Base-by-base conservation (phyloP, 2,329 filamentous ascomycete species). In the Botryotinia calthae region DNA sequence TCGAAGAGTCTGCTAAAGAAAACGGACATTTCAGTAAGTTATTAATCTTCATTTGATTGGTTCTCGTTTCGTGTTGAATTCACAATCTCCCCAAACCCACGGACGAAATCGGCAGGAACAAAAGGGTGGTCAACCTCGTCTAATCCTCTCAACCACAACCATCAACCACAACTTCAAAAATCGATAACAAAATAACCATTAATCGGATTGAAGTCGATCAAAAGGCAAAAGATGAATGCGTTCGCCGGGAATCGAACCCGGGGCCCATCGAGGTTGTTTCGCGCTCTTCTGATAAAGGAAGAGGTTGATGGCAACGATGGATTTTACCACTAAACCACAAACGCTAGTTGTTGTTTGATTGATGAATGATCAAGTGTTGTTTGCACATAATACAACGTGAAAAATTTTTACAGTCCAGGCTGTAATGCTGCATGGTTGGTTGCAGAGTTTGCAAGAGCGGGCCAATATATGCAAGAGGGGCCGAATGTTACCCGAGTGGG, bases 1-100 rank as follows among this genome's bases (percentile, higher is more conserved):
- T 96, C 18, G 87, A 89, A 5, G 87, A 88, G 20, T 87, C 85
- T 62, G 93, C 92, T 0, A 86, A 87, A 51, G 86, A 88, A 68
- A 79, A 84, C 61, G 81, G 82, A 0, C 81, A 82, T 54, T 85
- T 88, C 73, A 79, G 81, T 81, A 78, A 79, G 80, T 79, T 18
- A 7, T 79, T n/a, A 6, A 31, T 40, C 37, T 22, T 42, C n/a
- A 20, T 46, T n/a, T 51, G 16, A 7, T 46, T 44, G 37, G 14
- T 74, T 72, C 58, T 31, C 48, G n/a, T 31, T 66, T 20, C 8
- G 4, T 64, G 72, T 70, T 34, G 31, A 58, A 48, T 42, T 56
- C n/a, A 10, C 40, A 28, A 20, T 2, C 31, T 40, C 7, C 20
- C 12, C 28, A 64, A 9, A 1, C 12, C 46, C 46, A 22, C 65